Percentiles rank a stretch among this genome's conserved stretches.
Conservation (phyloP, 208 protist species). For the Trypanosoma vivax region DNA sequence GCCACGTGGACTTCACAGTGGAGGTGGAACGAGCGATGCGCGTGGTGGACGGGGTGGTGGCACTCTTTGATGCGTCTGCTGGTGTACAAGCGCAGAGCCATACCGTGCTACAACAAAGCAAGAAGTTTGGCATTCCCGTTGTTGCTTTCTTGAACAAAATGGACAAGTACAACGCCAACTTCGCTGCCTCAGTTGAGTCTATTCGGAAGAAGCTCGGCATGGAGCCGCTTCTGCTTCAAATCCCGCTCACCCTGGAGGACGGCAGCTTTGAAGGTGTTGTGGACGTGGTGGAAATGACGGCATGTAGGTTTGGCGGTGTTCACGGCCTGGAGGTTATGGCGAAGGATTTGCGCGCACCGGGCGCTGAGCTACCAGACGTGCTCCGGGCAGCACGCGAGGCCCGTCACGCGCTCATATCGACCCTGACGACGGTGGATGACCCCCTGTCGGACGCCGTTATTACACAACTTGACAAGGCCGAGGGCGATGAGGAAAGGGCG, state of each 20-base stretch:
- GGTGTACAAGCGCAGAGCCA: conserved; percentile 93
- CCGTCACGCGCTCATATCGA: conserved; percentile 47
- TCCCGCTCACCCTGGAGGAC: conserved; percentile 73
- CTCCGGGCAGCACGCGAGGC: conserved; percentile 17
- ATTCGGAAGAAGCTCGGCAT: conserved; percentile 77
- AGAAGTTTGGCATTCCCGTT: conserved; percentile 75
- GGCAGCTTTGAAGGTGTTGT: conserved; percentile 77
- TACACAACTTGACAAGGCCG: conserved; percentile 46
- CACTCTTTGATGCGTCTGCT: conserved; percentile 93
- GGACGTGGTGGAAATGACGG: conserved; percentile 77
- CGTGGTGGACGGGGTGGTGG: conserved; percentile 95
- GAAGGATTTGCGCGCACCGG: conserved; percentile 4
- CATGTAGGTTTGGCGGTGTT: conserved; percentile 52
- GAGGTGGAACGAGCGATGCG: conserved; percentile 95
- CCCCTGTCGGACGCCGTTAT: conserved; percentile 64
- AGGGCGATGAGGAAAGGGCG: conserved; percentile 63
- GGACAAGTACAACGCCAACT: conserved; percentile 91
- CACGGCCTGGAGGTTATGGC: conserved; percentile 42
- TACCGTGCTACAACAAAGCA: conserved; percentile 84
- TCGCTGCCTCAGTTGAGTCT: conserved; percentile 55
- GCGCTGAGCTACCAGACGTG: conserved; percentile 37
- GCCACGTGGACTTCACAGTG: conserved; percentile 96
- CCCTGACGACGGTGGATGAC: conserved; percentile 68
- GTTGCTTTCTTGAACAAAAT: conserved; percentile 95
- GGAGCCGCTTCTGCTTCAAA: conserved; percentile 83